phyloP scores from a whole-genome alignment of 345 rosid genomes.

The Xanthoceras sorbifolium region DNA sequence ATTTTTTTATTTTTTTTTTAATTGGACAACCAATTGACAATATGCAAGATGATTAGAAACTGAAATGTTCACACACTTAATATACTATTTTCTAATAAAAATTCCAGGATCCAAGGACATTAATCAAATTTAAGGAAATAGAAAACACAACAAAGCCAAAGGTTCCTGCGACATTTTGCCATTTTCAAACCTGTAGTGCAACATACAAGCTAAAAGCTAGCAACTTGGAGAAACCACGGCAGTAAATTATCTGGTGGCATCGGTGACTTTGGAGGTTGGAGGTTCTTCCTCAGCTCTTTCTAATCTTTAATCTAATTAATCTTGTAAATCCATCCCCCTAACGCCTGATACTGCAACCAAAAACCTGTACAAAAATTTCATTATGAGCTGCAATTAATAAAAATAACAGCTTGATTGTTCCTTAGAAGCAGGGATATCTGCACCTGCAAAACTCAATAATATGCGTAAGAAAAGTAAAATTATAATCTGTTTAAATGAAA shows the following conservation, averaged over 20 bases:
- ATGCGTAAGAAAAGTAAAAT: not conserved
- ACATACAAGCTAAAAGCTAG: not conserved
- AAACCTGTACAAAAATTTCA: conserved; percentile 44
- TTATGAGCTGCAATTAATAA: conserved; percentile 32
- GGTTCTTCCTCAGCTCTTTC: conserved; percentile 2
- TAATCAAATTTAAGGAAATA: not conserved
- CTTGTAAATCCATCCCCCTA: conserved; percentile 12
- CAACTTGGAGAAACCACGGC: not conserved
- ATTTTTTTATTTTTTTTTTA: no score
- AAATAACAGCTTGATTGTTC: conserved; percentile 22
- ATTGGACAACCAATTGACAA: no score
- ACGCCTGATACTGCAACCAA: conserved; percentile 6
- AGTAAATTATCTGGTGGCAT: not conserved
- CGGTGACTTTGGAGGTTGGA: not conserved
- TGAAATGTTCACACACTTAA: no score
- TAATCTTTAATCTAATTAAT: not conserved
- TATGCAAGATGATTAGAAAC: no score
- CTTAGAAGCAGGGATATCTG: conserved; percentile 44
- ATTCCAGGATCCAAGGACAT: not conserved
- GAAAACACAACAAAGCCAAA: not conserved
- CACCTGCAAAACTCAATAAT: conserved; percentile 50
- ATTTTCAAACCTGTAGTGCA: no score
- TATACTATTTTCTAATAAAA: not conserved
- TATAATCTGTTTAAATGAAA: not conserved
- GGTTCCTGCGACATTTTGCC: not conserved